Evolutionary conservation across 2,329 filamentous ascomycete species (phyloP).

Genomic region (Epichloe baconii): DNA sequence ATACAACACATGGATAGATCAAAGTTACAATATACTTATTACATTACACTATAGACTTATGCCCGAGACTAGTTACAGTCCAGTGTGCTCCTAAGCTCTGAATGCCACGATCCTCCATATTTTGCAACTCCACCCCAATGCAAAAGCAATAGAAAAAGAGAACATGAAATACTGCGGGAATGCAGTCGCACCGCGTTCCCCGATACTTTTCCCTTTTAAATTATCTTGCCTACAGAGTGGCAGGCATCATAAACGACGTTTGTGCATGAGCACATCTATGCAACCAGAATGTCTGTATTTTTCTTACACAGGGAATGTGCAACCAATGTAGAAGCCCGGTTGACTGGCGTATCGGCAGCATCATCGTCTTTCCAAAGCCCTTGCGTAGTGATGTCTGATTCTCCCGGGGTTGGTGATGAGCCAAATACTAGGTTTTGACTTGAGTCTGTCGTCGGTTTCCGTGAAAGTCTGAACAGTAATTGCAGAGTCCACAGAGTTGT

Average conservation of each 20-base stretch:
- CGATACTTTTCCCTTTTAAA: background rate
- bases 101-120: too few species aligned
- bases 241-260: background rate
- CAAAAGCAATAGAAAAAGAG: background rate
- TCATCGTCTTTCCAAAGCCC: background rate
- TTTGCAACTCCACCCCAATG: background rate
- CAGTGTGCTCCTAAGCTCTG: too few species aligned
- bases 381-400: background rate
- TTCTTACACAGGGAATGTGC: background rate
- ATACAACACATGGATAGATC: too few species aligned
- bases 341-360: background rate
- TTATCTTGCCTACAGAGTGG: background rate
- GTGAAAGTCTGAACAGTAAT: conserved; percentile 11
- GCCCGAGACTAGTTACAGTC: too few species aligned
- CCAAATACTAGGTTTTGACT: conserved; percentile 8
- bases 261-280: background rate
- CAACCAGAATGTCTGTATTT: background rate
- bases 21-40: too few species aligned
- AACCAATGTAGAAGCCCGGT: background rate
- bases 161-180: background rate
- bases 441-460: conserved; percentile 7
- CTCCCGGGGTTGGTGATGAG: conserved; percentile 1
- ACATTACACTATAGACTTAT: too few species aligned
- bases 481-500: conserved; percentile 13
- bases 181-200: background rate